Base-by-base conservation (phyloP, 1,139 yeast genomes). In the Zygotorulaspora mrakii region DNA sequence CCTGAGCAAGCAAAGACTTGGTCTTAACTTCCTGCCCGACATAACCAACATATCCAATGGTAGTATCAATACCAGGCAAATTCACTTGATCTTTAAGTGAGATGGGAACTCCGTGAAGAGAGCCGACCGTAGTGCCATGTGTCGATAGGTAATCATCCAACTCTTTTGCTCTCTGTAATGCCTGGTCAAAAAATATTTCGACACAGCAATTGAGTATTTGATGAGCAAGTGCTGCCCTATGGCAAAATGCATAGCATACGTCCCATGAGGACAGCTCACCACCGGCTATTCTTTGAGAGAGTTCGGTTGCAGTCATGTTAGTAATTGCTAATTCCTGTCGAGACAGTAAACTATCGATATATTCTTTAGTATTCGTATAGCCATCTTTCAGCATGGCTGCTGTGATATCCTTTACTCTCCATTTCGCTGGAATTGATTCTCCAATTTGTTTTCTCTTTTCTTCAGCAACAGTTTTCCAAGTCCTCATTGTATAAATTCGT, bases 71-170 rank as follows among this genome's bases (percentile, higher is more conserved):
- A 14, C 76, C 80, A 38, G 66, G 70, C 54, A 68, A 77, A 47
- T 74, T 70, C 64, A 79, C 73, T 53, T 82, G 88, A 59, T 83
- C 94, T 54, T 83, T 83, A 45, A 83, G 65, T 1, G 89, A 81
- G 24, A 83, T 64, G 10, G 91, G 91, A 27, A 83, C 66, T 13
- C 94, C 94, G 53, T 83, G 91, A 41, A 83, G 67, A 6, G 88
- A 86, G 33, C 94, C 94, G 39, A 79, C 62, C 0, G 79, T 64
- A 53, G 77, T 75, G 14, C 88, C 88, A 36, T 70, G 62, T 38
- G 69, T 62, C 35, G 65, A 66, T 37, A 66, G 68, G 51, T 75
- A 70, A 4, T 68, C 71, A 53, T 79, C 86, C 47, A 79, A 66
- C 40, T 63, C 68, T 51, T 72, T 57, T 5, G 85, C 85, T 42